Evolutionary conservation across 768 basidiomycete genomes (phyloP).

Genomic region (Suillus occidentalis): DNA sequence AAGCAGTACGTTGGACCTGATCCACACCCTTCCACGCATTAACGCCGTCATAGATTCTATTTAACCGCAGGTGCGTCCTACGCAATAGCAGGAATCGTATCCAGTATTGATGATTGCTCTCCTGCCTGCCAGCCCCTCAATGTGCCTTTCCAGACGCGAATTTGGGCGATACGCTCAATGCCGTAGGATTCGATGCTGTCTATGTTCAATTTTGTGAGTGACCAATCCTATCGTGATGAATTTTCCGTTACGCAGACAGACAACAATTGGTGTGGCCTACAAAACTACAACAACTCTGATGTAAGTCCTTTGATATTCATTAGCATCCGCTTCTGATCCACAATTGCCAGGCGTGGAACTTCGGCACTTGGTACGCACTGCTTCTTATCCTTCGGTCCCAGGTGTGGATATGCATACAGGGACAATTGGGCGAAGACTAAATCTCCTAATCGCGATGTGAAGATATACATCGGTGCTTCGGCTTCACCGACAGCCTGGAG

Average conservation of each 20-base stretch:
- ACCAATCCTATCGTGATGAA: neutral
- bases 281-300: conserved; percentile 42
- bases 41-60: conserved; percentile 27
- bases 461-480: conserved; percentile 46
- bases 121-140: conserved; percentile 27
- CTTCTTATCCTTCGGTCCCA: conserved; percentile 11
- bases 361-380: conserved; percentile 15
- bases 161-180: conserved; percentile 57
- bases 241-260: conserved; percentile 25
- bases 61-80: conserved; percentile 30
- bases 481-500: conserved; percentile 43
- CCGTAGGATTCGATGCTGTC: conserved; percentile 66
- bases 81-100: no score
- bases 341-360: conserved; percentile 41
- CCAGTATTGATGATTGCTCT: no score
- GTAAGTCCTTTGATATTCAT: no score
- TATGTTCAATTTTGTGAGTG: conserved; percentile 62
- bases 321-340: neutral
- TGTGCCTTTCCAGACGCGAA: conserved; percentile 48
- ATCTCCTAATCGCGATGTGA: conserved; percentile 27
- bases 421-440: conserved; percentile 12
- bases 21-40: neutral
- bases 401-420: conserved; percentile 47
- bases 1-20: neutral
- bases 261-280: conserved; percentile 44